phyloP scores from a whole-genome alignment of 1,284 basidiomycete genomes.

The Rhodotorula mucilaginosa region DNA sequence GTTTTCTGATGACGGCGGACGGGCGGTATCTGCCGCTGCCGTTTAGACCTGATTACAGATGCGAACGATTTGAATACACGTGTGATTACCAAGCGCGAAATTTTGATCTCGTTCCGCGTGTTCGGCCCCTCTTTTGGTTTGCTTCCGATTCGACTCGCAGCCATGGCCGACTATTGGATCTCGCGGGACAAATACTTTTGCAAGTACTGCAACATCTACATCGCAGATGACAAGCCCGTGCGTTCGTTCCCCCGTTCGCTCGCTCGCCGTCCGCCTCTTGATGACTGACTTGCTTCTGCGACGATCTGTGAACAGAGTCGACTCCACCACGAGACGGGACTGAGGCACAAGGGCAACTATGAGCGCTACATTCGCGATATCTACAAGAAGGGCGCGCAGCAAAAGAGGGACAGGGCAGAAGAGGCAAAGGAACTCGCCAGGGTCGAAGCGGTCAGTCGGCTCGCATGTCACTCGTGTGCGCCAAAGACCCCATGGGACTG shows the following conservation, averaged over 20 bases:
- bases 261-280: not conserved
- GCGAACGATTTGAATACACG: too few relatives aligned
- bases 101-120: too few relatives aligned
- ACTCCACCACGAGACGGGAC: slow-evolving; percentile 86
- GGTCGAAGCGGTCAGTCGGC: slow-evolving; percentile 69
- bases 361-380: slow-evolving; percentile 86
- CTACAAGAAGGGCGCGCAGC: slow-evolving; percentile 88
- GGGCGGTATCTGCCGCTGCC: too few relatives aligned
- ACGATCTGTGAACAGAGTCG: slow-evolving; percentile 58
- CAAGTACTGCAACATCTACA: slow-evolving; percentile 81
- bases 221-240: slow-evolving; percentile 82
- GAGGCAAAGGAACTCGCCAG: slow-evolving; percentile 80
- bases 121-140: not conserved
- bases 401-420: slow-evolving; percentile 78
- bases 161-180: slow-evolving; percentile 51
- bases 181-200: slow-evolving; percentile 56
- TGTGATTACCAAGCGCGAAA: too few relatives aligned
- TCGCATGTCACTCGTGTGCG: slow-evolving; percentile 5
- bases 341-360: slow-evolving; percentile 90
- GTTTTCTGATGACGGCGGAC: too few relatives aligned
- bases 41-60: too few relatives aligned
- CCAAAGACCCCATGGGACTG: not conserved
- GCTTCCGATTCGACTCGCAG: not conserved
- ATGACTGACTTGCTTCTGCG: not conserved
- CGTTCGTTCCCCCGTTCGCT: slow-evolving; percentile 25